Evolutionary conservation across 208 protist genomes (phyloP), one percentile per base, ranked within the genome.

Genomic region (Crithidia expoeki): DNA sequence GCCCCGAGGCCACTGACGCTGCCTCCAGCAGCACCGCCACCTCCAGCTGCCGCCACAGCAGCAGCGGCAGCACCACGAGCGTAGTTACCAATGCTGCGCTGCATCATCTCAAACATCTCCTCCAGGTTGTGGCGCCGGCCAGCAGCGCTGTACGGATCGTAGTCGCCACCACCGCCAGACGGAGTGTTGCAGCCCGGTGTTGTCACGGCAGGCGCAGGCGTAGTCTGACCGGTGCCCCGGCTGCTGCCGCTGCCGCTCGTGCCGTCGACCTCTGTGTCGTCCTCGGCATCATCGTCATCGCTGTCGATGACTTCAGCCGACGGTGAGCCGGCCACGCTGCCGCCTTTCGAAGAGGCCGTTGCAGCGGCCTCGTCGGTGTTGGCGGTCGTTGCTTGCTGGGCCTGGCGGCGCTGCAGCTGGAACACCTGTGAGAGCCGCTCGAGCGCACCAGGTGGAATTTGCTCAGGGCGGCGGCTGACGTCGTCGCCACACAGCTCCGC

Each of bases 21-120:
- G 36, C 36, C 36, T 7, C 47, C 46, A n/a, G 0, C 40, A 12
- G 21, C 12, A 19, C 38, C 52, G 19, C 38, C 42, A 40, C 17
- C n/a, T 1, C 30, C 53, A 16, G 27, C 58, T 14, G 27, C 21
- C 1, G 27, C 42, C 2, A n/a, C n/a, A n/a, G 49, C 58, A n/a
- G 36, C 53, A 6, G 49, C n/a, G 11, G 23, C 49, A 2, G 27
- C 55, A 2, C 60, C 42, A 6, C 71, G 62, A 0, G 47, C 71
- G 56, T 58, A 69, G 55, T 58, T 70, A 33, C 61, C 61, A 30
- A 69, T 68, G 32, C 62, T 76, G 21, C 71, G 75, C 42, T 81
- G 75, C 69, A 81, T 70, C 69, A 76, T 57, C 47, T 72, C 75
- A 19, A 76, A 72, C 59, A 81, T 69, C 50, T 81, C 75, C 50